Conservation (phyloP, 2,329 filamentous ascomycete genomes). For the Lojkania enalia region DNA sequence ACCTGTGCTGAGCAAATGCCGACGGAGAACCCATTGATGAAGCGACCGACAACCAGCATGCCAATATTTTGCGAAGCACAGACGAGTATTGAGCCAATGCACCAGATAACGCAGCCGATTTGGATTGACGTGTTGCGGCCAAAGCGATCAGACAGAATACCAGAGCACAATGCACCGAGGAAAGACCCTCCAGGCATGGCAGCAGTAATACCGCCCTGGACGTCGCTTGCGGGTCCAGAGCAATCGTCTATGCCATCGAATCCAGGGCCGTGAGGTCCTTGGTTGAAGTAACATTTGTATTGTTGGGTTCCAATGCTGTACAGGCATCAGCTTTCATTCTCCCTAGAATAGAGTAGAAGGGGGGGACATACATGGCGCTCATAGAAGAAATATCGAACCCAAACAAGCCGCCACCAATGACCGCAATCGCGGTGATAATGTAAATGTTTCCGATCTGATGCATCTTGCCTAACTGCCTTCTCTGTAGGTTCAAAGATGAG, state of each 20-base stretch:
- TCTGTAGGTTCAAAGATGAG: too few species aligned
- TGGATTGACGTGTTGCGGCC: conserved; percentile 60
- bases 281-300: conserved; percentile 73
- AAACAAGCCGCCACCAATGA: conserved; percentile 70
- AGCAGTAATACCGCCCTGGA: conserved; percentile 71
- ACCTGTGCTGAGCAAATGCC: conserved; percentile 73
- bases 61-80: conserved; percentile 66
- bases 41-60: conserved; percentile 74
- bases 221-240: conserved; percentile 56
- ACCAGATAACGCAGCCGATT: conserved; percentile 57
- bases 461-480: conserved; percentile 23
- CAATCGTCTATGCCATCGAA: conserved; percentile 49
- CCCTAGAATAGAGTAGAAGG: neutral
- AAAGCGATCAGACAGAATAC: conserved; percentile 60
- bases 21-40: conserved; percentile 71
- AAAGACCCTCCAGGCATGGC: conserved; percentile 73
- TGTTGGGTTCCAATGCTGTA: conserved; percentile 63
- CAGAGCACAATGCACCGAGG: conserved; percentile 64
- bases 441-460: conserved; percentile 60
- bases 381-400: conserved; percentile 80
- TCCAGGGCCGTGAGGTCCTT: conserved; percentile 47
- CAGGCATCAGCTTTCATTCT: conserved; percentile 34
- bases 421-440: conserved; percentile 60
- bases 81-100: conserved; percentile 64
- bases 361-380: conserved; percentile 52